Percentiles rank a stretch among this genome's conserved stretches.
phyloP scores from a whole-genome alignment of 169 alveolate species.

The Babesia sp. region DNA sequence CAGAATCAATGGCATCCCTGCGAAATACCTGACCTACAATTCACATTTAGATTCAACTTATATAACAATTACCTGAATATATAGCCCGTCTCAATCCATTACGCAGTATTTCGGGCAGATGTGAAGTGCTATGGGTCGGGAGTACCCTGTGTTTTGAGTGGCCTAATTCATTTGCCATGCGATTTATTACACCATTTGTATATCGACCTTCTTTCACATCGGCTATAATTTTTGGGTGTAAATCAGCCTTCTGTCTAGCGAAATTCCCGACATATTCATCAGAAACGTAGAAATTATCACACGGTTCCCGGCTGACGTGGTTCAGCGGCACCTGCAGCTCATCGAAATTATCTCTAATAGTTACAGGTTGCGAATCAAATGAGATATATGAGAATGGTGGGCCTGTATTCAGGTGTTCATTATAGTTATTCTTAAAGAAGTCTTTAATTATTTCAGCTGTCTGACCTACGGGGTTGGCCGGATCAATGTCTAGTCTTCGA shows the following conservation, averaged over 20 bases:
- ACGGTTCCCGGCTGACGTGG: constrained; percentile 85
- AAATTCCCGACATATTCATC: constrained; percentile 60
- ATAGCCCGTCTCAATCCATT: constrained; percentile 78
- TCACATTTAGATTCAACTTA: neutral
- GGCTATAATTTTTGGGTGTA: constrained; percentile 1
- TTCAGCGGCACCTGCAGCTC: constrained; percentile 84
- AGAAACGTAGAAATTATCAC: constrained; percentile 84
- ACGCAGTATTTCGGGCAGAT: constrained; percentile 81
- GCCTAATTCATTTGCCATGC: constrained; percentile 17
- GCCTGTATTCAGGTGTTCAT: neutral
- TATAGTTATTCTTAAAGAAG: constrained; percentile 1
- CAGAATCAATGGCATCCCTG: constrained; percentile 89
- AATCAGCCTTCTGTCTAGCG: constrained; percentile 9
- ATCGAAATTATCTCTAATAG: constrained; percentile 82
- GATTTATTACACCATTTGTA: constrained; percentile 42
- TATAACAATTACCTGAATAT: constrained; percentile 64
- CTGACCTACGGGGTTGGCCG: constrained; percentile 44
- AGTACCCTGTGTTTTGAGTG: constrained; percentile 67
- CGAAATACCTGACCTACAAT: constrained; percentile 87
- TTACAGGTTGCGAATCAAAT: constrained; percentile 32
- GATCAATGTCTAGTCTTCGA: constrained; percentile 42
- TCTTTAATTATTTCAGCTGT: constrained; percentile 36
- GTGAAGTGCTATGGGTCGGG: constrained; percentile 90
- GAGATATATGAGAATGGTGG: constrained; percentile 16
- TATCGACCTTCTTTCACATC: constrained; percentile 54